Base-by-base conservation (phyloP, 495 filamentous ascomycete species). In the Aspergillus conjunctus region DNA sequence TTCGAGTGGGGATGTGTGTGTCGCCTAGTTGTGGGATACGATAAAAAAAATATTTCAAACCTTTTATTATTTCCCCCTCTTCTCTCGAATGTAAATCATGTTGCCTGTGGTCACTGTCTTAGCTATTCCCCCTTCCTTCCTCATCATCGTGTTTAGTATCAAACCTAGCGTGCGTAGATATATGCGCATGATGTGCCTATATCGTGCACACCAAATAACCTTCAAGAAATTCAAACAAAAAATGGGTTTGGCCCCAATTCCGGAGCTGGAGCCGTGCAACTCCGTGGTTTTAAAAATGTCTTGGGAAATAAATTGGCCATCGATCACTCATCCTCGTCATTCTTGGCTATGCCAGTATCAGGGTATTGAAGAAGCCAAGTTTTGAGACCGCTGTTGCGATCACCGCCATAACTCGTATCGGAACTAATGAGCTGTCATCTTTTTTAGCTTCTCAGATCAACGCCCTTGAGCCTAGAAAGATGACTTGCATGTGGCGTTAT, bases 131-230 rank as follows among this genome's bases (percentile, higher is more conserved):
- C 54, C 37, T 57, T 53, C 32, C 14, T 39, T 54, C 50, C 32
- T 32, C 41, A 43, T 59, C 44, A 45, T 60, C 39, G 30, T 58
- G 2, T 33, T 22, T 12, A 45, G 49, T 55, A 56, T 63, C 55
- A 50, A 50, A 26, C 26, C 46, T 55, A 55, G 45, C 51, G 54
- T 58, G 50, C 64, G 61, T 69, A 69, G 65, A 65, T 66, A 66
- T 64, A 59, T 65, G 66, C 60, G 32, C 56, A 26, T 26, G n/a
- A n/a, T n/a, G n/a, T n/a, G n/a, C n/a, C n/a, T n/a, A n/a, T n/a
- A n/a, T n/a, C n/a, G n/a, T n/a, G 5, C 26, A 26, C 26, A 26
- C 26, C 26, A 5, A 26, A 26, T 26, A 5, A 26, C 26, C 5
- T 26, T 26, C 5, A 26, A 26, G 26, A 5, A n/a, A 26, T 26